These are phyloP conservation scores for Trypanosoma scelopori DNA, from an alignment of 208 protist genomes.

Conservation along the genomic window DNA sequence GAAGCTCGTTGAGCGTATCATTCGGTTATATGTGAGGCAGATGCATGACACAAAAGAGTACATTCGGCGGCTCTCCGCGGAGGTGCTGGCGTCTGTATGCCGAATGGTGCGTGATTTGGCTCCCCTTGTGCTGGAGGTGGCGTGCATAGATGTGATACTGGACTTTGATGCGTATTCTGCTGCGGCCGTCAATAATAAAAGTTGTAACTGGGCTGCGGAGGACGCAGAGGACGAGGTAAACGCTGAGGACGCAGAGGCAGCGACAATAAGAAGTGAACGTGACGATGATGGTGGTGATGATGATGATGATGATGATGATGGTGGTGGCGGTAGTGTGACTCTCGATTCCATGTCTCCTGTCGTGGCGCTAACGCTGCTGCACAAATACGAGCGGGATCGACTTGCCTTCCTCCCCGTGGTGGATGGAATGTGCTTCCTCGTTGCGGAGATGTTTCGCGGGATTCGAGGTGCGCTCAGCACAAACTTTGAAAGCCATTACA, in stretches of 20 bases:
- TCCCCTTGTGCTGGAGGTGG: slow-evolving; percentile 58
- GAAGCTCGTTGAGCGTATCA: slow-evolving; percentile 42
- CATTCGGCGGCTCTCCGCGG: slow-evolving; percentile 78
- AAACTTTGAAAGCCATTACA: slow-evolving; percentile 73
- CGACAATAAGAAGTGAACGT: slow-evolving; percentile 8
- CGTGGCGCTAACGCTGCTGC: slow-evolving; percentile 17
- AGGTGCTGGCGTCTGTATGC: slow-evolving; percentile 76
- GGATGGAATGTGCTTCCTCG: slow-evolving; percentile 65
- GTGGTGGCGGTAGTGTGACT: slow-evolving; percentile 1
- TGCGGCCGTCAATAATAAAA: background rate
- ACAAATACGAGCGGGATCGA: slow-evolving; percentile 42
- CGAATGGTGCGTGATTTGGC: slow-evolving; percentile 52
- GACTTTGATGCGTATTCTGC: slow-evolving; percentile 39
- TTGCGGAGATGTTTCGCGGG: slow-evolving; percentile 75
- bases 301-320: slow-evolving; percentile 15
- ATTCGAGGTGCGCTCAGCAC: slow-evolving; percentile 81
- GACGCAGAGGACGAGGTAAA: slow-evolving; percentile 9
- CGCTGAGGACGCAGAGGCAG: slow-evolving; percentile 12
- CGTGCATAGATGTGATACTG: slow-evolving; percentile 42
- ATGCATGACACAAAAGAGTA: slow-evolving; percentile 83
- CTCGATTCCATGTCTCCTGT: background rate
- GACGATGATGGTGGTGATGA: slow-evolving; percentile 16
- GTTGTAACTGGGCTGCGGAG: background rate
- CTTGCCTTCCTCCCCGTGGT: slow-evolving; percentile 57
- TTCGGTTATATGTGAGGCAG: slow-evolving; percentile 68